phyloP scores from a whole-genome alignment of 805 yeast genomes.

The Cyberlindnera misumaiensis region DNA sequence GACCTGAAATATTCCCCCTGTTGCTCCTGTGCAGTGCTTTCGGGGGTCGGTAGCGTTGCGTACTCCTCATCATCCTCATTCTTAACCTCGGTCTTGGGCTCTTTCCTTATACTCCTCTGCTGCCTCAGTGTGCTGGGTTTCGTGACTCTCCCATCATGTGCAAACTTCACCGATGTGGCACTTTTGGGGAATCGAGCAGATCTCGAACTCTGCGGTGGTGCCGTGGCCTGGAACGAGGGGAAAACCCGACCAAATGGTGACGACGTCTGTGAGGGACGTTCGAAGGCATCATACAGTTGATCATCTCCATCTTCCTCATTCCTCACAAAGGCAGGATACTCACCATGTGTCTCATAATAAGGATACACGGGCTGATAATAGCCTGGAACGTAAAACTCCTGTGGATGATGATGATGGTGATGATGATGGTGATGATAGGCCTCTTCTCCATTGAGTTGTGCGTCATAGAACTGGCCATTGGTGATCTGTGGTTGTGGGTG shows the following conservation, averaged over 20 bases:
- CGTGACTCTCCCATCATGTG: slow-evolving; percentile 1
- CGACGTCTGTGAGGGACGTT: slow-evolving; percentile 2
- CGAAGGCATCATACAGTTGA: slow-evolving; percentile 8
- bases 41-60: slow-evolving; percentile 23
- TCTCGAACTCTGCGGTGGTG: slow-evolving; percentile 19
- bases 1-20: not conserved
- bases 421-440: not conserved
- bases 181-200: slow-evolving; percentile 7
- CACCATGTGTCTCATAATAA: not conserved
- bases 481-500: slow-evolving; percentile 14
- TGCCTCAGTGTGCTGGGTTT: slow-evolving; percentile 8
- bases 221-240: slow-evolving; percentile 24
- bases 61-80: slow-evolving; percentile 7
- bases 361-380: not conserved
- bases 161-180: slow-evolving; percentile 2
- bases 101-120: not conserved
- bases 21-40: slow-evolving; percentile 18
- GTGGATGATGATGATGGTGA: slow-evolving; percentile 4
- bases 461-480: slow-evolving; percentile 23
- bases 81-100: not conserved
- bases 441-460: slow-evolving; percentile 11
- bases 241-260: slow-evolving; percentile 22
- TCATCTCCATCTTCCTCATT: slow-evolving; percentile 8
- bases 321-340: not conserved
- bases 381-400: not conserved